phyloP scores from a whole-genome alignment of 257 asterid species.

The Fraxinus quadrangulata region DNA sequence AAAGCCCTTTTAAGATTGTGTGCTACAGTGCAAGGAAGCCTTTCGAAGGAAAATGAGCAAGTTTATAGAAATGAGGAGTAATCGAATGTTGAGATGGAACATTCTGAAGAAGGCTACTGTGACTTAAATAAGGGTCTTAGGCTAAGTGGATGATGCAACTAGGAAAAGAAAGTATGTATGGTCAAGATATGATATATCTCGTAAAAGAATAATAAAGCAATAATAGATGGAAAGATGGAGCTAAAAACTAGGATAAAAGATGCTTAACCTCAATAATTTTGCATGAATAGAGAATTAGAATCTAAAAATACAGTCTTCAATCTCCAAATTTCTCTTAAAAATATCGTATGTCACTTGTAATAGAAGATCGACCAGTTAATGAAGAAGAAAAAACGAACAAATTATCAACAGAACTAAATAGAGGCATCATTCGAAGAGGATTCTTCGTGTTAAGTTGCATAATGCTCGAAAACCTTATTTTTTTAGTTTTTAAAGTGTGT shows the following conservation, averaged over 20 bases:
- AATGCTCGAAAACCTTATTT: background rate
- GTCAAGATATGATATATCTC: conserved; percentile 27
- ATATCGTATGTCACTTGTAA: conserved; percentile 22
- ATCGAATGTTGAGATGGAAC: conserved; percentile 26
- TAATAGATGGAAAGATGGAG: conserved; percentile 45
- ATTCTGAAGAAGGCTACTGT: conserved; percentile 24
- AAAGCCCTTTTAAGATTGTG: background rate
- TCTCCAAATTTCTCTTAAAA: conserved; percentile 20
- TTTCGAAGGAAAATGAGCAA: no score
- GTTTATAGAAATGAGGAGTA: background rate
- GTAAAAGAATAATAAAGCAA: conserved; percentile 46
- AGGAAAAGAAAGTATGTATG: conserved; percentile 32
- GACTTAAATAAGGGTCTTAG: conserved; percentile 38
- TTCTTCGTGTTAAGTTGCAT: conserved; percentile 6
- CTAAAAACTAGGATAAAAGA: conserved; percentile 41
- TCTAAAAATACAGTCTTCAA: conserved; percentile 30
- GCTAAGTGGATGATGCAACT: conserved; percentile 42
- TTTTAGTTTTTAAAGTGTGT: conserved; percentile 9
- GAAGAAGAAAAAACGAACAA: background rate
- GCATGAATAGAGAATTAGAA: conserved; percentile 64
- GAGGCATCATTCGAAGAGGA: background rate
- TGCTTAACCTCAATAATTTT: conserved; percentile 64
- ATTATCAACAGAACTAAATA: background rate
- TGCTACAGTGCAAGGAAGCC: no score
- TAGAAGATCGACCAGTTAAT: background rate